These are phyloP conservation scores for Taiwanofungus camphoratus DNA, from an alignment of 1,284 basidiomycete species.

Conservation along the genomic window DNA sequence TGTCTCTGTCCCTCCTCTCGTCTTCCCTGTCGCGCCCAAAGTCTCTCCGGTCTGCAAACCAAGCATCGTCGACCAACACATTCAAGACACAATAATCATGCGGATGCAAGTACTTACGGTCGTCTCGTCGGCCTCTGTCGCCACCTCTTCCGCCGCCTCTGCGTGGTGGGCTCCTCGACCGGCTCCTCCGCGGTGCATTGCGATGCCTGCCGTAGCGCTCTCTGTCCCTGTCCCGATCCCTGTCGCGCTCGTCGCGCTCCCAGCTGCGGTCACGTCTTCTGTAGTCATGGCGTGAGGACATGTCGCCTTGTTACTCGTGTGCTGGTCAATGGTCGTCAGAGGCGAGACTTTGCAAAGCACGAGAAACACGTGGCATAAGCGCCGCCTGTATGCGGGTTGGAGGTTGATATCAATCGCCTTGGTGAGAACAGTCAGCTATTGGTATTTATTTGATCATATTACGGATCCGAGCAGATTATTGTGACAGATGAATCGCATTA, in stretches of 20 bases:
- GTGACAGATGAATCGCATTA: too few relatives aligned
- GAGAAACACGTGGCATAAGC: background rate
- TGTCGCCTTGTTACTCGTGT: slow-evolving; percentile 14
- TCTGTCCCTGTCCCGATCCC: slow-evolving; percentile 57
- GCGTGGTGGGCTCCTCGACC: slow-evolving; percentile 64
- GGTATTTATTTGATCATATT: too few relatives aligned
- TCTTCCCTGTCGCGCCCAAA: slow-evolving; percentile 24
- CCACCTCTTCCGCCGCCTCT: slow-evolving; percentile 41
- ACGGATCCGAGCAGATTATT: too few relatives aligned
- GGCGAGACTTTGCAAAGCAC: too few relatives aligned
- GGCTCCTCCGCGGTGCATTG: slow-evolving; percentile 50
- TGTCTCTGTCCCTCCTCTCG: slow-evolving; percentile 28
- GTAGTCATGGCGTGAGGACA: slow-evolving; percentile 50
- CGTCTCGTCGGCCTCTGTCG: slow-evolving; percentile 38
- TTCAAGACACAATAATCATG: slow-evolving; percentile 11
- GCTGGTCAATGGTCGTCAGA: background rate
- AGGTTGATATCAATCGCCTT: too few relatives aligned
- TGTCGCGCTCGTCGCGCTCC: slow-evolving; percentile 59
- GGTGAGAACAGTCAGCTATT: too few relatives aligned
- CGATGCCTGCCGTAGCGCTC: slow-evolving; percentile 31
- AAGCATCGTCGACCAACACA: too few relatives aligned
- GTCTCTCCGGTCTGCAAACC: slow-evolving; percentile 25
- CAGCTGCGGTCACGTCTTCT: slow-evolving; percentile 62
- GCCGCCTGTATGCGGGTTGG: too few relatives aligned
- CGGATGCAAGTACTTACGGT: too few relatives aligned